A percentile compares a stretch with the other conserved stretches of the same genome.
These are phyloP conservation scores for Colletotrichum sp. DNA, from an alignment of 2,329 filamentous ascomycete genomes.

Conservation along the genomic window DNA sequence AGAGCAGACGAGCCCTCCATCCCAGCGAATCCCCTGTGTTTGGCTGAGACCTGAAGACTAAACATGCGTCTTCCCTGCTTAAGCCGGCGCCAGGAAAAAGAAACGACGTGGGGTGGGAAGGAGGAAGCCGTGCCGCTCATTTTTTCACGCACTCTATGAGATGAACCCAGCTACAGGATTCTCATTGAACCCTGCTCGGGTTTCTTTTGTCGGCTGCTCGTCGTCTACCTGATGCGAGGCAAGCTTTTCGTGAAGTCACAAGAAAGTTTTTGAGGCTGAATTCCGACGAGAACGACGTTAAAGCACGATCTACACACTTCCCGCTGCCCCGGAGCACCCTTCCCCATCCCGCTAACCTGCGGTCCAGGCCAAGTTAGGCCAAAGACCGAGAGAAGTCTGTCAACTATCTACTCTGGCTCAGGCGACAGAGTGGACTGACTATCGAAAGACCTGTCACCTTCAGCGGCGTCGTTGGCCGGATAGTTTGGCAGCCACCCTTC, in stretches of 20 bases:
- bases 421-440: not conserved
- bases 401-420: not conserved
- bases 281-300: not conserved
- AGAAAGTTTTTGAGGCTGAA: slow-evolving; percentile 20
- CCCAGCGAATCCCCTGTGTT: not conserved
- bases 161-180: not conserved
- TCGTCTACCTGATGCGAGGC: not conserved
- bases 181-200: not conserved
- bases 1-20: not conserved
- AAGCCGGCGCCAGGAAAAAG: slow-evolving; percentile 8
- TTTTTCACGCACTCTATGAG: not conserved
- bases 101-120: slow-evolving; percentile 9
- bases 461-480: not conserved
- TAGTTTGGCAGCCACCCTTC: not conserved
- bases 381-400: not conserved
- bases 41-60: slow-evolving; percentile 7
- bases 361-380: not conserved
- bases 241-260: not conserved
- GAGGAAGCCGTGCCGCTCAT: slow-evolving; percentile 1
- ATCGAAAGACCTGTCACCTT: not conserved
- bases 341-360: not conserved
- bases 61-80: slow-evolving; percentile 15
- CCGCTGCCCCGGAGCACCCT: not conserved
- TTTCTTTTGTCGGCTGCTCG: not conserved
- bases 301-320: not conserved